These are phyloP conservation scores for Botrytis elliptica DNA, from an alignment of 2,329 filamentous ascomycete species.

Conservation along the genomic window DNA sequence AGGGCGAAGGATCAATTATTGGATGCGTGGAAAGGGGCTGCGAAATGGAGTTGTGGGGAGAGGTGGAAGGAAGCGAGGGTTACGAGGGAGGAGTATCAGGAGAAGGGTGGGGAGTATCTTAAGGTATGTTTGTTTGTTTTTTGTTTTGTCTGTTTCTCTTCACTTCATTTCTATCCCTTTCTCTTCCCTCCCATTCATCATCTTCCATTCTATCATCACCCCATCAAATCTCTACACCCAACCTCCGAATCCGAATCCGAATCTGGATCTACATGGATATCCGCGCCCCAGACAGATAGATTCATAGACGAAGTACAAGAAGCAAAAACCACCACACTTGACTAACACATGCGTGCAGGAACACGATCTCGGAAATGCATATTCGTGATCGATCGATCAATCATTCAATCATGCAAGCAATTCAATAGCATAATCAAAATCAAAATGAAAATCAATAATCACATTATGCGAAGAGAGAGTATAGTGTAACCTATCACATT, in stretches of 20 bases:
- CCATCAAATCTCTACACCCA: neutral
- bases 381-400: slow-evolving; percentile 34
- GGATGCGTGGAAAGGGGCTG: slow-evolving; percentile 93
- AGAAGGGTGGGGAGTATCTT: slow-evolving; percentile 92
- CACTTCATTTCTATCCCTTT: neutral
- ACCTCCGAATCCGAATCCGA: neutral
- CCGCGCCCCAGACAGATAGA: neutral
- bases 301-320: neutral
- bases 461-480: neutral
- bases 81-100: slow-evolving; percentile 77
- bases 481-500: neutral
- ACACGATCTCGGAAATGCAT: slow-evolving; percentile 65
- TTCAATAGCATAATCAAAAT: neutral
- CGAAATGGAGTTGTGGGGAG: slow-evolving; percentile 69
- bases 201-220: neutral
- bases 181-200: neutral
- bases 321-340: neutral
- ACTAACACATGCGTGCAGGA: slow-evolving; percentile 46
- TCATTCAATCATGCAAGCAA: no score
- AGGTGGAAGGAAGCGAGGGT: slow-evolving; percentile 66
- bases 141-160: neutral
- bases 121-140: slow-evolving; percentile 54
- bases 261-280: neutral
- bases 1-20: slow-evolving; percentile 73
- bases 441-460: neutral